Evolutionary conservation across 805 yeast species (phyloP), one percentile per base, ranked within the genome.

Genomic region (Clavispora vitiphila): DNA sequence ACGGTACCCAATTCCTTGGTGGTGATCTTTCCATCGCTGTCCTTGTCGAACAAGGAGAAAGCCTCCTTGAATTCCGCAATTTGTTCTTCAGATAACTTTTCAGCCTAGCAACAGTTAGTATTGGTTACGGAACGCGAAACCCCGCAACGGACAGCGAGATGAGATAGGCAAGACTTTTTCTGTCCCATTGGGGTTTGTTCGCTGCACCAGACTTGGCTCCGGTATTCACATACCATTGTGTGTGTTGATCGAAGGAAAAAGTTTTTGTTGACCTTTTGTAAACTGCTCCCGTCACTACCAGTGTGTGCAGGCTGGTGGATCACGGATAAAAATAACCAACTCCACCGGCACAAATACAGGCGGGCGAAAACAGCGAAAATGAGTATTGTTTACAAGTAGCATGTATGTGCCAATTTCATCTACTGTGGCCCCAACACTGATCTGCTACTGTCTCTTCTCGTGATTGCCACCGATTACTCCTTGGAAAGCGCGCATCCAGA

Each of bases 1-100:
- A 93, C 99, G 4, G 96, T 89, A 51, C 98, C 97, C 54, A 93
- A 76, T 69, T 93, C 99, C 59, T 86, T 79, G 55, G 96, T 86
- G 44, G 96, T 88, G 72, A 93, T 93, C 61, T 88, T 87, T 52
- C 99, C 99, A 67, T 90, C 97, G 60, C 90, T 85, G 64, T 93
- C 96, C 65, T 89, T 89, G 74, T 93, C 99, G 56, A 93, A 93
- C 51, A 93, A 78, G 47, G 97, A 88, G 64, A 93, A 93, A 5
- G 99, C 99, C 73, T 93, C 99, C 67, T 88, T 89, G 71, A 93
- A 93, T 58, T 93, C 98, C 45, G 93, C 84, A 55, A 93, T 89
- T 71, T 93, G 99, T 67, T 88, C 95, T 63, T 91, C 95, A 32
- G 96, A 86, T 57, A 93, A 80, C 69, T 91, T 83, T 52, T 86